Base-by-base conservation (phyloP, 2,329 filamentous ascomycete species). In the Monosporascus sp. region DNA sequence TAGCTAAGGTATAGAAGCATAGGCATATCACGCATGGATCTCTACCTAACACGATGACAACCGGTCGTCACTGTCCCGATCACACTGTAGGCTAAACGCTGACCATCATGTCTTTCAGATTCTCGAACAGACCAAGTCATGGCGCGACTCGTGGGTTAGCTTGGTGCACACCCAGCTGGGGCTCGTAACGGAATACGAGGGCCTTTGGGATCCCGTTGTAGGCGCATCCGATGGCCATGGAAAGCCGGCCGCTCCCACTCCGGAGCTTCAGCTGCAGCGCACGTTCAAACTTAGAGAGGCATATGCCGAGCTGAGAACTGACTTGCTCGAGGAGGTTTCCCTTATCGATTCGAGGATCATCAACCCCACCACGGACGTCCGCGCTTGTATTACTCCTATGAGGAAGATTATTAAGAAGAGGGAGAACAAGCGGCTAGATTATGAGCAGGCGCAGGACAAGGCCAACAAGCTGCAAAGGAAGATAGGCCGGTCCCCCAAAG, bases 381-480 rank as follows among this genome's bases (percentile, higher is more conserved):
- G 83, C 62, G 82, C 86, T 50, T 81, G 74, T 51, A 77, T 93
- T 54, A 82, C 85, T 58, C 84, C 87, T 2, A 77, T 94, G 66
- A 85, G 88, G 64, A 94, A 91, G 72, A 86, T 85, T 1, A 89
- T 95, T 64, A 94, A 93, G 72, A 91, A 90, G 69, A 78, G 90
- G 47, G 89, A 94, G 65, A 88, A 92, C 62, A 89, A 85, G 71
- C 86, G 90, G 50, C 68, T 92, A 54, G 90, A 95, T 67, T 94
- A 85, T 65, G 90, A 96, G 70, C 83, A 88, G 60, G 85, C 85
- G 60, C 84, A 89, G 68, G 82, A 85, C 60, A 84, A 85, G 56
- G 84, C 85, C 37, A 85, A 88, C 63, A 83, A 82, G 61, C 78
- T 85, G 41, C 77, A 84, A 60, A 85, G 85, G 66, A 94, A 94